Base-by-base conservation (phyloP, 1,284 basidiomycete genomes). In the Apiotrichum montevideense region DNA sequence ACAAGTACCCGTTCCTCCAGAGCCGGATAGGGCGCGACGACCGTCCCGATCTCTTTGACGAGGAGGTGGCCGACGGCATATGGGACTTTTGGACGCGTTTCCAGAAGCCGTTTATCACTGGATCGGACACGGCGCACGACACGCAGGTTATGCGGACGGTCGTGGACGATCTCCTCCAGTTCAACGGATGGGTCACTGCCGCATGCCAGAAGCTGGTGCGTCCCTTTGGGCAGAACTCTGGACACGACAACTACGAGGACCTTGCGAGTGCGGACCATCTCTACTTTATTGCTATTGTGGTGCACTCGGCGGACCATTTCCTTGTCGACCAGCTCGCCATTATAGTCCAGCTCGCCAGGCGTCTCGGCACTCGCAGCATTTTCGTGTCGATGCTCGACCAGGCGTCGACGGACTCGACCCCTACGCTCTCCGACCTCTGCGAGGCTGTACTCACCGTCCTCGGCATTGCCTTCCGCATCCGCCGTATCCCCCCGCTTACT, bases 161-260 rank as follows among this genome's bases (percentile, higher is more conserved):
- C 6, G 88, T 97, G 52, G 93, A 96, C 73, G 89, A 91, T 64
- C 81, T 97, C 1, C 80, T 96, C 29, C 87, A 88, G 21, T 83
- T 96, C 57, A 95, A 96, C 69, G 93, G 93, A n/a, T 97, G 93
- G 93, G 93, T 94, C n/a, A 90, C 91, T n/a, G 90, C 90, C 8
- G 85, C 90, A 40, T 97, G 92, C 75, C 90, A 91, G 7, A 92
- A 88, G 3, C 82, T 97, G 46, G 84, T 84, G 3, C 85, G 93
- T 14, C 93, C 93, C 1, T 97, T 96, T 68, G 89, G 89, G 10
- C 87, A 91, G 71, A 90, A 89, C 76, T 85, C 84, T 65, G 80
- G 84, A 59, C 87, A 93, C 54, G 85, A 88, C 64, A 82, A 87
- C 35, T 96, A 92, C 75, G 87, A 90, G 65, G 91, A 93, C 71